A percentile compares a stretch with the other conserved stretches of the same genome.
Conservation (phyloP, 2,329 filamentous ascomycete genomes). For the Paecilomyces sp. region DNA sequence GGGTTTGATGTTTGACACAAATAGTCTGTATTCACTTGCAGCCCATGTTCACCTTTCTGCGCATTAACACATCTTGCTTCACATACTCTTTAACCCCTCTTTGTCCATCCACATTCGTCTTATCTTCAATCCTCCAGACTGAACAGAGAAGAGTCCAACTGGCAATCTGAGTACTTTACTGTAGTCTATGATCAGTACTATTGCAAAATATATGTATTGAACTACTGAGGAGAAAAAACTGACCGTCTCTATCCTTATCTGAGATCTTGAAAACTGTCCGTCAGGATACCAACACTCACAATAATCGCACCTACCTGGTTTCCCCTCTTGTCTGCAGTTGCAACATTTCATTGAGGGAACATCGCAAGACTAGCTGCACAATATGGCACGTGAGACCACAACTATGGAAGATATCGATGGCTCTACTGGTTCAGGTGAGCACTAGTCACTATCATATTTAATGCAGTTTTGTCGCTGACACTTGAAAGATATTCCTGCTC, state of each 20-base stretch:
- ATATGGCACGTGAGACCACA: neutral
- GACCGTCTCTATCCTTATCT: too few species aligned
- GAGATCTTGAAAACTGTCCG: too few species aligned
- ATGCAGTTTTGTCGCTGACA: neutral
- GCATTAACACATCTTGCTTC: neutral
- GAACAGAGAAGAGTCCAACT: neutral
- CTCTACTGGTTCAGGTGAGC: neutral
- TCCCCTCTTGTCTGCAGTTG: too few species aligned
- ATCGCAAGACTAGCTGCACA: neutral
- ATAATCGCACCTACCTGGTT: too few species aligned
- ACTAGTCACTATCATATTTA: too few species aligned
- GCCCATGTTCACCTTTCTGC: neutral
- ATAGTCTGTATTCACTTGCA: neutral
- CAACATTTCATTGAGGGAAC: too few species aligned
- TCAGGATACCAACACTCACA: too few species aligned
- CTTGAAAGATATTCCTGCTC: neutral
- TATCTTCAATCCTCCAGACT: neutral
- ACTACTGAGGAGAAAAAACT: too few species aligned
- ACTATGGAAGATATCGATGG: neutral
- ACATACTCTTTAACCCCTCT: neutral
- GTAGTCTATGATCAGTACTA: too few species aligned
- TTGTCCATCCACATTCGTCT: neutral
- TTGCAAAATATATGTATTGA: too few species aligned
- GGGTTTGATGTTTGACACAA: neutral
- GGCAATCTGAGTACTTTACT: neutral